Evolutionary conservation across 2,329 filamentous ascomycete genomes (phyloP).

Genomic region (Bisporella sp.): DNA sequence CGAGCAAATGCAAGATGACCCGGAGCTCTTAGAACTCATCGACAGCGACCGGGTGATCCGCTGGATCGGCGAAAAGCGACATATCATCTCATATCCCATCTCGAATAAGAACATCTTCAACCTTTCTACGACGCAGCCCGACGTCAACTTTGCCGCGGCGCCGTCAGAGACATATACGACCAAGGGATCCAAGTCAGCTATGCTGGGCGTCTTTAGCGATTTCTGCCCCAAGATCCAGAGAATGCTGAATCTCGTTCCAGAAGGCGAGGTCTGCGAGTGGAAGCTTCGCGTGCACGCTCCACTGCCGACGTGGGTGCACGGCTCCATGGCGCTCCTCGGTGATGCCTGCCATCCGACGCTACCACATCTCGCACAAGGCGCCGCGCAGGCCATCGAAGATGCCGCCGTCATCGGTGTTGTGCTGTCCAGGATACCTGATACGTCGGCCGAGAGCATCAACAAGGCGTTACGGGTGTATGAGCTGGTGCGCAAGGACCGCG

Average conservation of each 20-base stretch:
- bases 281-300: slow-evolving; percentile 50
- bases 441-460: slow-evolving; percentile 32
- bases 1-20: slow-evolving; percentile 57
- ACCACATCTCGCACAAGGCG: slow-evolving; percentile 61
- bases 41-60: slow-evolving; percentile 61
- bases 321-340: slow-evolving; percentile 48
- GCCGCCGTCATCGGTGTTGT: slow-evolving; percentile 52
- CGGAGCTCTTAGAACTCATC: slow-evolving; percentile 54
- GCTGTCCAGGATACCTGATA: slow-evolving; percentile 33
- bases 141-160: slow-evolving; percentile 51
- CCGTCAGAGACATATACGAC: slow-evolving; percentile 56
- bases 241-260: slow-evolving; percentile 52
- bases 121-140: slow-evolving; percentile 55
- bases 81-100: slow-evolving; percentile 75
- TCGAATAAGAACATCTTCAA: slow-evolving; percentile 60
- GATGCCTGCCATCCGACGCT: slow-evolving; percentile 63
- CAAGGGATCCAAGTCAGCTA: slow-evolving; percentile 50
- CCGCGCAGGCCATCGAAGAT: slow-evolving; percentile 63
- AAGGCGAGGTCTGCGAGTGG: slow-evolving; percentile 60
- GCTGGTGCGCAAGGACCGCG: slow-evolving; percentile 47
- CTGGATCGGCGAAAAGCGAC: slow-evolving; percentile 69
- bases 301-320: slow-evolving; percentile 51
- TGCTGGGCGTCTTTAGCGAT: slow-evolving; percentile 54
- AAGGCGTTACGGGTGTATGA: slow-evolving; percentile 48
- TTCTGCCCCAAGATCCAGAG: slow-evolving; percentile 53